phyloP scores from a whole-genome alignment of 1,139 yeast species.

The Debaryomycetaceae sp. region DNA sequence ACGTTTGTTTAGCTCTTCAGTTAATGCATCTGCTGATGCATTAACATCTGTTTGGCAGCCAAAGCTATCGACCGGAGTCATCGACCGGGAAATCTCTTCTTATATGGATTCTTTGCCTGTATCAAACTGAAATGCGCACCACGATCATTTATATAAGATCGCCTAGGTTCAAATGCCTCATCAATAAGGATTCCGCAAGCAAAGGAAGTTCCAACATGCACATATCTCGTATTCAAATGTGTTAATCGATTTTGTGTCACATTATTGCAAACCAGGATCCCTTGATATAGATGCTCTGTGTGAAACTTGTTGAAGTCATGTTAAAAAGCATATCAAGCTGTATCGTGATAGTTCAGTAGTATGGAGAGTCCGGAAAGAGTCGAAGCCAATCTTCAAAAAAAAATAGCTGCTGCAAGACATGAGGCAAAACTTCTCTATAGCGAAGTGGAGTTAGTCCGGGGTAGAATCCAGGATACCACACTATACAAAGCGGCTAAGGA shows the following conservation, averaged over 20 bases:
- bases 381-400: slow-evolving; percentile 1
- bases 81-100: too few relatives aligned
- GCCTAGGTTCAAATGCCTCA: background rate
- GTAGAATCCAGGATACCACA: slow-evolving; percentile 43
- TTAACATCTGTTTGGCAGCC: too few relatives aligned
- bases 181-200: background rate
- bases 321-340: background rate
- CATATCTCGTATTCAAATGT: slow-evolving; percentile 3
- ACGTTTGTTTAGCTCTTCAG: too few relatives aligned
- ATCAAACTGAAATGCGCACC: too few relatives aligned
- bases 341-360: background rate
- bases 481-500: slow-evolving; percentile 36
- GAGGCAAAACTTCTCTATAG: slow-evolving; percentile 47
- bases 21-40: too few relatives aligned
- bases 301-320: background rate
- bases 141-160: too few relatives aligned
- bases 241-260: slow-evolving; percentile 7
- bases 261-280: background rate
- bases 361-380: background rate
- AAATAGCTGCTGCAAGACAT: slow-evolving; percentile 27
- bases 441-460: slow-evolving; percentile 46
- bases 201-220: background rate
- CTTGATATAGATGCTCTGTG: background rate
- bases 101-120: too few relatives aligned
- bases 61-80: too few relatives aligned